Evolutionary conservation across 768 basidiomycete genomes (phyloP).

Genomic region (Amylocystis lapponica): DNA sequence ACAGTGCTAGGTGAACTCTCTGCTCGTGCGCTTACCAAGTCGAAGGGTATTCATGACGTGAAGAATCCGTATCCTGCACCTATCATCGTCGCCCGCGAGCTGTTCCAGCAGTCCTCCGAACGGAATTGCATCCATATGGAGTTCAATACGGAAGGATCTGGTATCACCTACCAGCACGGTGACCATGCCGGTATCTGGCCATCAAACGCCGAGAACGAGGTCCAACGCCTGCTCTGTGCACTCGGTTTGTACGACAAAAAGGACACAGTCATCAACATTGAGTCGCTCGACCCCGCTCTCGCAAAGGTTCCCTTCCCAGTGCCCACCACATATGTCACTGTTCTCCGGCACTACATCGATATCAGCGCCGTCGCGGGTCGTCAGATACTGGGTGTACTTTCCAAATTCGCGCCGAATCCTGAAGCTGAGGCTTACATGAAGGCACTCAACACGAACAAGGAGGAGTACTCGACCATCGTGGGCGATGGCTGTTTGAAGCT

Average conservation of each 20-base stretch:
- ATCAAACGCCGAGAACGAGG: slow-evolving; percentile 87
- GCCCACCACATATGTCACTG: slow-evolving; percentile 89
- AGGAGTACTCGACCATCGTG: slow-evolving; percentile 74
- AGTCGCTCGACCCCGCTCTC: slow-evolving; percentile 95
- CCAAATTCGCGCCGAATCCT: slow-evolving; percentile 82
- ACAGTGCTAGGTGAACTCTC: slow-evolving; percentile 76
- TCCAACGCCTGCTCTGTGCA: slow-evolving; percentile 79
- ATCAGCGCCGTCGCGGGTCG: slow-evolving; percentile 93
- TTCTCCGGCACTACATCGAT: slow-evolving; percentile 95
- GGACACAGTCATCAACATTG: slow-evolving; percentile 83
- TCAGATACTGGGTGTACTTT: slow-evolving; percentile 82
- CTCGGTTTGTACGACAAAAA: slow-evolving; percentile 81
- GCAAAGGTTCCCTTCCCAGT: slow-evolving; percentile 99
- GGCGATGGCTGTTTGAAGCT: slow-evolving; percentile 83
- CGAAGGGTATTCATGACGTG: slow-evolving; percentile 94
- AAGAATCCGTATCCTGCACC: slow-evolving; percentile 96
- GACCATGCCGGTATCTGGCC: slow-evolving; percentile 99
- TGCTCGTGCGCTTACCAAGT: slow-evolving; percentile 85
- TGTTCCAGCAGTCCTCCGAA: slow-evolving; percentile 68
- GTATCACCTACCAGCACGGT: slow-evolving; percentile 97
- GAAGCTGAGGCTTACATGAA: slow-evolving; percentile 71
- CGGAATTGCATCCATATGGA: slow-evolving; percentile 95
- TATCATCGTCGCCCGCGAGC: slow-evolving; percentile 69
- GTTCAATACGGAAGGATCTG: slow-evolving; percentile 89
- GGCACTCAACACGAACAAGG: slow-evolving; percentile 81